These are phyloP conservation scores for Pezicula rhizophila DNA, from an alignment of 2,329 filamentous ascomycete genomes.

Conservation along the genomic window DNA sequence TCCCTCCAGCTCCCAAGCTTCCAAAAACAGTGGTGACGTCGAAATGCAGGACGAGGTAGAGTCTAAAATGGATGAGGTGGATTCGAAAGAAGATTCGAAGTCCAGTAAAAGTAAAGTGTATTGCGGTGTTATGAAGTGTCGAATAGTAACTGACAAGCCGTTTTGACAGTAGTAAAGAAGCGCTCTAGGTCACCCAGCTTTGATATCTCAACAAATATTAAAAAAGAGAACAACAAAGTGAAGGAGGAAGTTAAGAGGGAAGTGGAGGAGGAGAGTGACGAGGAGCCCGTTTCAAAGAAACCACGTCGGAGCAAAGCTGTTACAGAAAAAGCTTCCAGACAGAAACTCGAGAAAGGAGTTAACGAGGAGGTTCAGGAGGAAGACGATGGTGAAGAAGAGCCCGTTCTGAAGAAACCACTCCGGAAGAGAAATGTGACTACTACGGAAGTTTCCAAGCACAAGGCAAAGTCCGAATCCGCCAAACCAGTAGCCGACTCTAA, in stretches of 20 bases:
- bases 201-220: conserved; percentile 20
- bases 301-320: conserved; percentile 30
- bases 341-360: not conserved
- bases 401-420: conserved; percentile 25
- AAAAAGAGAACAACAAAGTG: conserved; percentile 20
- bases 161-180: conserved; percentile 15
- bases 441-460: conserved; percentile 8
- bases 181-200: conserved; percentile 19
- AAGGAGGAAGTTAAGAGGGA: conserved; percentile 24
- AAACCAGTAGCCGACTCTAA: conserved; percentile 10
- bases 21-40: conserved; percentile 19
- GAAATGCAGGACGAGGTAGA: conserved; percentile 20
- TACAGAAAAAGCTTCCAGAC: not conserved
- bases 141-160: conserved; percentile 3
- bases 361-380: conserved; percentile 29
- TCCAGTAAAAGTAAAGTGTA: conserved; percentile 8
- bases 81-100: conserved; percentile 21
- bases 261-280: conserved; percentile 36
- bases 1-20: conserved; percentile 19
- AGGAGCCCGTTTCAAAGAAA: conserved; percentile 26
- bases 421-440: conserved; percentile 14
- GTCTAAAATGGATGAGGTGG: conserved; percentile 14
- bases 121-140: not conserved
- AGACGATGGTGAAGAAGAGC: conserved; percentile 44
- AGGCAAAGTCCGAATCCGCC: conserved; percentile 7